Evolutionary conservation across 129 eudicot species (phyloP), one percentile per base, ranked within the genome.

Genomic region (Helianthus tuberosus): DNA sequence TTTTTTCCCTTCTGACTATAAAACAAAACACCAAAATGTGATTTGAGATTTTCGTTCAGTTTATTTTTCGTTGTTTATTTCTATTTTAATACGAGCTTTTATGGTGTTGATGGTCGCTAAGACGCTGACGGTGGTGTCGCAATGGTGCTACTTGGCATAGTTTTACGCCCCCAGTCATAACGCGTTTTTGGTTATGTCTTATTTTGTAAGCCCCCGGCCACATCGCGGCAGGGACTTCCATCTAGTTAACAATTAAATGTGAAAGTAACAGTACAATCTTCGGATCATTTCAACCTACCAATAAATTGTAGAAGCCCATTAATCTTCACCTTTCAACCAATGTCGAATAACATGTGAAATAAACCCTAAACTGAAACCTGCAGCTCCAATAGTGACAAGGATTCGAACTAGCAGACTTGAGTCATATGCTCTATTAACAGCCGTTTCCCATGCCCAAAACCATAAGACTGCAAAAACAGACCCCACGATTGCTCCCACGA

Each of bases 391-490:
- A 41, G 77, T 25, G 11, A 91, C 44, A 25, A 75, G 11, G 53
- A 83, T 55, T 73, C 75, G 84, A 78, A 89, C 84, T 89, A 88
- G 83, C 83, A 88, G 36, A 35, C 25, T 43, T 11, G 96, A 89
- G 60, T 29, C 55, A 62, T 80, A 91, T 10, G 85, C 85, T 38
- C 81, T 36, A 0, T 79, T 54, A 47, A 86, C 89, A 61, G 74
- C 12, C 57, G 81, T 46, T 4, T 86, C 78, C 97, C 97, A 91
- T 20, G 79, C 79, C 96, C 96, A 91, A 68, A 78, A 80, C 96
- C 96, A 91, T 29, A 81, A 69, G 11, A 83, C 38, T 11, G 84
- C 75, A 77, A 86, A 88, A 23, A 55, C 32, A 3, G 80, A 78
- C 39, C 96, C 97, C 35, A 85, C 5, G 36, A 81, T 14, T 41